Evolutionary conservation across 2,329 filamentous ascomycete species (phyloP).

Genomic region (Davidsoniella eucalypti): DNA sequence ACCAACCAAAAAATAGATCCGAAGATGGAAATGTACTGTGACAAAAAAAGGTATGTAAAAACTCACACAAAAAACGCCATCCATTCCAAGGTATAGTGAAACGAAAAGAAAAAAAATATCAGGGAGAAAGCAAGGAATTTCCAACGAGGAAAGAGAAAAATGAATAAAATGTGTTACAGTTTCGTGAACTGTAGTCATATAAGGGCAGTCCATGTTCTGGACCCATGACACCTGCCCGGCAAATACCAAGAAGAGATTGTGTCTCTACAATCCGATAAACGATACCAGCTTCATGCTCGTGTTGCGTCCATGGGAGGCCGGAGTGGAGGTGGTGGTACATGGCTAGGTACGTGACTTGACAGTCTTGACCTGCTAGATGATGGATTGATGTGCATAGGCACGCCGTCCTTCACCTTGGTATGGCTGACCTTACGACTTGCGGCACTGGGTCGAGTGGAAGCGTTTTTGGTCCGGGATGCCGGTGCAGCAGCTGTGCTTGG

Average conservation of each 20-base stretch:
- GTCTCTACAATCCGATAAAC: no score
- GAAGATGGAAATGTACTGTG: no score
- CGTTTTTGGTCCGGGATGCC: neutral
- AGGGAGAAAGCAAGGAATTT: neutral
- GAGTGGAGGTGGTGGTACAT: slow-evolving; percentile 6
- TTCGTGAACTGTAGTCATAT: no score
- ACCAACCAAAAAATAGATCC: neutral
- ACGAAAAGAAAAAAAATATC: neutral
- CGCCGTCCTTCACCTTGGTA: slow-evolving; percentile 6
- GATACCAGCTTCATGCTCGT: slow-evolving; percentile 1
- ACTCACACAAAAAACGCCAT: slow-evolving; percentile 3
- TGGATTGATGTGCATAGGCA: neutral
- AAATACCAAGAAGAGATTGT: no score
- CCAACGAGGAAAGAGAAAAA: neutral
- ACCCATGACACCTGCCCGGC: neutral
- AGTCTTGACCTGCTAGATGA: slow-evolving; percentile 1
- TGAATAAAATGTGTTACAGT: neutral
- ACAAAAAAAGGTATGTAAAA: slow-evolving; percentile 1
- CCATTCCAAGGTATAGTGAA: slow-evolving; percentile 9
- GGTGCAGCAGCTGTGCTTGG: neutral
- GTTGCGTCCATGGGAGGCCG: slow-evolving; percentile 10
- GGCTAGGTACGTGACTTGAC: slow-evolving; percentile 1
- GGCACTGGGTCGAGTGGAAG: neutral
- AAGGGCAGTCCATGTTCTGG: slow-evolving; percentile 4
- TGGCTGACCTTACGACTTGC: slow-evolving; percentile 7